Percentiles rank a stretch among this genome's conserved stretches.
phyloP scores from a whole-genome alignment of 306 rosid genomes.

The Urtica urens region DNA sequence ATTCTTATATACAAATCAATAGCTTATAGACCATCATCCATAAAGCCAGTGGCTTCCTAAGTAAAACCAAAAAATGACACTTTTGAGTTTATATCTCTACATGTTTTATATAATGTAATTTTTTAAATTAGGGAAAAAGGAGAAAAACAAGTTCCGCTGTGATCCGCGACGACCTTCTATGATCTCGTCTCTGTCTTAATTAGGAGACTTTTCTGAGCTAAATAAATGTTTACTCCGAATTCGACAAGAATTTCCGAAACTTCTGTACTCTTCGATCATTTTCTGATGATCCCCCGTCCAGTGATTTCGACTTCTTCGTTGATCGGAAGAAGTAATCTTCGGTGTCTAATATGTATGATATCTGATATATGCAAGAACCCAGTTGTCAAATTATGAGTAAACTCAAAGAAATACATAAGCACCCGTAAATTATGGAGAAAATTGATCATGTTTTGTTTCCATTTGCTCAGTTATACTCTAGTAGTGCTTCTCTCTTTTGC shows the following conservation, averaged over 20 bases:
- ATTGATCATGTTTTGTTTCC: no score
- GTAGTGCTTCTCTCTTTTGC: no score
- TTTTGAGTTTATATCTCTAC: slow-evolving; percentile 3
- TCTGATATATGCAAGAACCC: slow-evolving; percentile 45
- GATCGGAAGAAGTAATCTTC: slow-evolving; percentile 82
- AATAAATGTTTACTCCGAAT: slow-evolving; percentile 4
- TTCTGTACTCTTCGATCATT: slow-evolving; percentile 44
- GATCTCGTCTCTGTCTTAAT: slow-evolving; percentile 1
- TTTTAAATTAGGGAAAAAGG: neutral
- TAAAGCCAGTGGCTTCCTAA: slow-evolving; percentile 2
- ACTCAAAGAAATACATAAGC: slow-evolving; percentile 1
- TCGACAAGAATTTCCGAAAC: slow-evolving; percentile 45
- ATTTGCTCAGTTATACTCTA: no score
- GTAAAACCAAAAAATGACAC: neutral
- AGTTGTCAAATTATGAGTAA: neutral
- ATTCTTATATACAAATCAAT: slow-evolving; percentile 49
- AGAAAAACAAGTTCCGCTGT: no score
- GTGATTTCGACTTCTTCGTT: slow-evolving; percentile 26
- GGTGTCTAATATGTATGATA: slow-evolving; percentile 80
- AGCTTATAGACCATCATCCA: slow-evolving; percentile 20
- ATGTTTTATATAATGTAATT: neutral
- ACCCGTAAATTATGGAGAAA: neutral
- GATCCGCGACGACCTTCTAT: neutral
- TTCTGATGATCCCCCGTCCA: slow-evolving; percentile 17
- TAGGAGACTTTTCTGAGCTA: no score